Evolutionary conservation across 2,329 filamentous ascomycete genomes (phyloP).

Genomic region (Diaporthe amygdali): DNA sequence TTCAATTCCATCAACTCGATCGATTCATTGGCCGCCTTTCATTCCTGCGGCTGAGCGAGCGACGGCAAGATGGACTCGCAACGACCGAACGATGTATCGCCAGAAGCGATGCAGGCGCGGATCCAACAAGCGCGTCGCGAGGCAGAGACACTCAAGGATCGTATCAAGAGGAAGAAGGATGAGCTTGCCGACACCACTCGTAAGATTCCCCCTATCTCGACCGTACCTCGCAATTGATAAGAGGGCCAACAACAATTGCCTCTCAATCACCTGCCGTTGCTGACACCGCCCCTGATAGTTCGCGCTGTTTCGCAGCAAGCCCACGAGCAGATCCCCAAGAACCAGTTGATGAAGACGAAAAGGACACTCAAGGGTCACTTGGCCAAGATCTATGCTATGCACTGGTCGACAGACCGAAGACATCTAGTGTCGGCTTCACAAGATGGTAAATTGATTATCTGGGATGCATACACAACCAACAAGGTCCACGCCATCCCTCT

Average conservation of each 20-base stretch:
- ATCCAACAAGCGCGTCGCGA: constrained; percentile 93
- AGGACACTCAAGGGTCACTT: constrained; percentile 96
- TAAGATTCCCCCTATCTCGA: constrained; percentile 60
- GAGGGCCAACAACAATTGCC: not conserved
- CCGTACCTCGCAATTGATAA: constrained; percentile 19
- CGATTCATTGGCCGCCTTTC: constrained; percentile 25
- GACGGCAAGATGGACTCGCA: constrained; percentile 56
- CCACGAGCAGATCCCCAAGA: constrained; percentile 89
- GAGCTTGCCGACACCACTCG: constrained; percentile 96
- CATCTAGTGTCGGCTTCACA: constrained; percentile 98
- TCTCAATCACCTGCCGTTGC: constrained; percentile 1
- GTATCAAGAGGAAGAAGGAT: constrained; percentile 99
- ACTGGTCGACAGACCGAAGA: constrained; percentile 98
- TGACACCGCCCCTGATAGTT: constrained; percentile 59
- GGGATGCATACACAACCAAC: constrained; percentile 99
- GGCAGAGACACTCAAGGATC: constrained; percentile 96
- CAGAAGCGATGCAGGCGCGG: constrained; percentile 87
- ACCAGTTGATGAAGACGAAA: constrained; percentile 95
- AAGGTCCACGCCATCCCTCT: constrained; percentile 98
- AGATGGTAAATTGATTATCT: constrained; percentile 99
- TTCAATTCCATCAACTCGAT: constrained; percentile 11
- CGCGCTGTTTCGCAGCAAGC: constrained; percentile 91
- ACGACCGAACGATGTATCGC: constrained; percentile 67
- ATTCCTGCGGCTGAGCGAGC: constrained; percentile 25
- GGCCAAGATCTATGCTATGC: constrained; percentile 99